Evolutionary conservation across 352 stramenopile species (phyloP).

Genomic region (Globisporangium nunn): DNA sequence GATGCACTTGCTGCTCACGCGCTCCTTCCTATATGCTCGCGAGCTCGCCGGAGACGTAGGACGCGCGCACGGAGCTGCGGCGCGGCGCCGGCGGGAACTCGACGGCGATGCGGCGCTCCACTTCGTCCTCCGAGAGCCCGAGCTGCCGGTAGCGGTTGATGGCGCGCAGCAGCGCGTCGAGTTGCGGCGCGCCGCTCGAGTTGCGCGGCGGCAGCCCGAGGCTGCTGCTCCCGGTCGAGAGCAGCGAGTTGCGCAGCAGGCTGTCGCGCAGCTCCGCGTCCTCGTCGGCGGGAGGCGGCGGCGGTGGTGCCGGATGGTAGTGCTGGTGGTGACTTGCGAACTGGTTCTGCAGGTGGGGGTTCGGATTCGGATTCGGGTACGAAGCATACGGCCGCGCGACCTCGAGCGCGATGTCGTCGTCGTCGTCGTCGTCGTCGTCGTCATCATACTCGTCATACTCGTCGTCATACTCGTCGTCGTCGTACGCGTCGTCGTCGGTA

Average conservation of each 20-base stretch:
- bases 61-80: neutral
- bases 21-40: constrained; percentile 9
- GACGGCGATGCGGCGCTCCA: constrained; percentile 52
- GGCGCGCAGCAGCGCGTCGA: constrained; percentile 50
- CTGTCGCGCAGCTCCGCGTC: constrained; percentile 4
- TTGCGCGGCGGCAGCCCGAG: constrained; percentile 48
- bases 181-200: constrained; percentile 47
- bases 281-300: neutral
- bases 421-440: constrained; percentile 42
- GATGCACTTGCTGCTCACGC: no score
- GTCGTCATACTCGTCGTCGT: constrained; percentile 8
- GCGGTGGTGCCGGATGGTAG: neutral
- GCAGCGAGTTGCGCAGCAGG: constrained; percentile 33
- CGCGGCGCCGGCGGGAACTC: constrained; percentile 55
- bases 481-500: constrained; percentile 11
- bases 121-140: constrained; percentile 54
- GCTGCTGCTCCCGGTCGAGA: constrained; percentile 49
- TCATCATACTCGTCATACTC: neutral
- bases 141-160: constrained; percentile 59
- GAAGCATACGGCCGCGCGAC: constrained; percentile 41
- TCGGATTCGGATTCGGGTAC: neutral
- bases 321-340: neutral
- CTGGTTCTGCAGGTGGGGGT: no score
- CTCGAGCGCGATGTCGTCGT: constrained; percentile 73
- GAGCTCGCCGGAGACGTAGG: constrained; percentile 7